Evolutionary conservation across 768 basidiomycete species (phyloP).

Genomic region (Boletus fagicola): DNA sequence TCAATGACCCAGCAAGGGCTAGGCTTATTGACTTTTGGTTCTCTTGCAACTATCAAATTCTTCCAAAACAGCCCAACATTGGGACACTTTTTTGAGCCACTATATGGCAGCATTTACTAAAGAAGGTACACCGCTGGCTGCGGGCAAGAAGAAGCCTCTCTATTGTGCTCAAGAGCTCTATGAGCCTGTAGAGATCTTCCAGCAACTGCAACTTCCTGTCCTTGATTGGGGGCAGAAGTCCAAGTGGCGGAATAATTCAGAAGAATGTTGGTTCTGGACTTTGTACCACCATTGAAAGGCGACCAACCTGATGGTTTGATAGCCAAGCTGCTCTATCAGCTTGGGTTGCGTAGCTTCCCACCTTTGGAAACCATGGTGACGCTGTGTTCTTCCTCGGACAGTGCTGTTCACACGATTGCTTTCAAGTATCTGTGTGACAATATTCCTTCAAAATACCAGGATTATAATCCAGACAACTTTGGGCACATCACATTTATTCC

Average conservation of each 20-base stretch:
- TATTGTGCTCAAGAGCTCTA: constrained; percentile 75
- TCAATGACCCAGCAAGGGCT: too few relatives aligned
- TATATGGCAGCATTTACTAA: constrained; percentile 73
- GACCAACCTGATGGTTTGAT: constrained; percentile 4
- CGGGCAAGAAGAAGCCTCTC: constrained; percentile 41
- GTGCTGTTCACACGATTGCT: constrained; percentile 53
- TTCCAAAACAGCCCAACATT: too few relatives aligned
- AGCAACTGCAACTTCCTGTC: constrained; percentile 72
- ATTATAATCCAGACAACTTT: constrained; percentile 57
- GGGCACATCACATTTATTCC: constrained; percentile 75
- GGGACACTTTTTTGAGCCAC: too few relatives aligned
- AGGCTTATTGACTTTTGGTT: too few relatives aligned
- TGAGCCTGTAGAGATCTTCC: constrained; percentile 74
- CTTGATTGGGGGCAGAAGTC: constrained; percentile 80
- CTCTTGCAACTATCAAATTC: too few relatives aligned
- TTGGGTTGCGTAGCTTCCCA: constrained; percentile 70
- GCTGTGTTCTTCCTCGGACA: constrained; percentile 61
- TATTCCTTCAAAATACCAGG: constrained; percentile 53
- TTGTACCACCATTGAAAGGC: not conserved
- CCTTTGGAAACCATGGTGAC: constrained; percentile 62
- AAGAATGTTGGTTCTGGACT: constrained; percentile 63
- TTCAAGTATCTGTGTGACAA: constrained; percentile 84
- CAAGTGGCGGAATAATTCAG: constrained; percentile 80
- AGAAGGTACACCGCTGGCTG: constrained; percentile 38
- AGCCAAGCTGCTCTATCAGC: constrained; percentile 79